These are phyloP conservation scores for Articulospora tetracladia DNA, from an alignment of 495 filamentous ascomycete species.

Conservation along the genomic window DNA sequence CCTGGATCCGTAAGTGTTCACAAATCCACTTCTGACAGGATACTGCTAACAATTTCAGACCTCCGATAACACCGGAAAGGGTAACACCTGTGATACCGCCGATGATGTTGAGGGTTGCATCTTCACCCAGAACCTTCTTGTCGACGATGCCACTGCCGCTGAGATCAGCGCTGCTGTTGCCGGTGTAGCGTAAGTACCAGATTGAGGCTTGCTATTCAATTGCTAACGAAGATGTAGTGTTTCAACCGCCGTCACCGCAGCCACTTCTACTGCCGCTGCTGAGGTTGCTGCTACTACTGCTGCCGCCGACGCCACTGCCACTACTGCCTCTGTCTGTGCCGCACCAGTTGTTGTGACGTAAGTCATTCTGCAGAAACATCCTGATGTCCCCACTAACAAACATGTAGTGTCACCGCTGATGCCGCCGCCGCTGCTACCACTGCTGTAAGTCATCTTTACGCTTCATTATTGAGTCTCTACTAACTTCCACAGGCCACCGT, in stretches of 20 bases:
- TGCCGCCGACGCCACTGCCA: slow-evolving; percentile 2
- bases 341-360: slow-evolving; percentile 2
- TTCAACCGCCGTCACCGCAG: not conserved
- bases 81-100: slow-evolving; percentile 51
- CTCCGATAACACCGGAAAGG: slow-evolving; percentile 50
- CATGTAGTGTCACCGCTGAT: not conserved
- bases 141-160: slow-evolving; percentile 49
- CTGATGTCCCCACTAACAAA: not conserved
- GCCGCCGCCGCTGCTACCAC: slow-evolving; percentile 4
- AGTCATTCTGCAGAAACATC: not conserved
- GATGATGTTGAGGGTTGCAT: slow-evolving; percentile 59
- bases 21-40: not conserved
- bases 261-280: slow-evolving; percentile 2
- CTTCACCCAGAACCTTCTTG: slow-evolving; percentile 54
- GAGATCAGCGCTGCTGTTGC: slow-evolving; percentile 53
- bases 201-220: not conserved
- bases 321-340: not conserved
- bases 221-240: not conserved
- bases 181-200: slow-evolving; percentile 6
- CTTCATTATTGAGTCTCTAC: not conserved
- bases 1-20: slow-evolving; percentile 45
- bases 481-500: not conserved
- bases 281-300: not conserved
- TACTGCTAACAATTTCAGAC: slow-evolving; percentile 29
- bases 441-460: slow-evolving; percentile 9